Evolutionary conservation across 2,329 filamentous ascomycete species (phyloP).

Genomic region (Monosporascus sp.): DNA sequence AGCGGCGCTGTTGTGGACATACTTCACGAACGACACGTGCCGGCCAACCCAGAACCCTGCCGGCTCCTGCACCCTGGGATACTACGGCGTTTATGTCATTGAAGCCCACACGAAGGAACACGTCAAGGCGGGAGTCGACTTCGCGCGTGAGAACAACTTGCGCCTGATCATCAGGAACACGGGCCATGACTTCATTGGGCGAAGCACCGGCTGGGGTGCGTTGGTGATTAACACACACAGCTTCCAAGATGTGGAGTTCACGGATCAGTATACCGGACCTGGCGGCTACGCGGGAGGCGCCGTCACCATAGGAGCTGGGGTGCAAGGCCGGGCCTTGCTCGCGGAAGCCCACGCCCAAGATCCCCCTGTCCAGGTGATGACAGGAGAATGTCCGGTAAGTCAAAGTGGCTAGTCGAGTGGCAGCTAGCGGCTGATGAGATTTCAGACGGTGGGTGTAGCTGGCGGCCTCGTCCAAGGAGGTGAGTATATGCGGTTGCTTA

Average conservation of each 20-base stretch:
- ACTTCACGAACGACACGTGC: constrained; percentile 39
- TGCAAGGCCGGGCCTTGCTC: constrained; percentile 42
- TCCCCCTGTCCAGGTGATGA: constrained; percentile 39
- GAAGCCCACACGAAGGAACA: constrained; percentile 23
- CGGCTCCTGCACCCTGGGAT: constrained; percentile 33
- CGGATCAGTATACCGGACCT: constrained; percentile 25
- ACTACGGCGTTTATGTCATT: constrained; percentile 33
- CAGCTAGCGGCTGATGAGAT: constrained; percentile 2
- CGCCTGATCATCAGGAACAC: constrained; percentile 53
- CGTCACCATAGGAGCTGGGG: constrained; percentile 48
- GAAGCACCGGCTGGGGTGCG: constrained; percentile 57
- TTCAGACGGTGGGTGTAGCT: constrained; percentile 50
- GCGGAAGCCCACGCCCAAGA: constrained; percentile 34
- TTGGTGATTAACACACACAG: constrained; percentile 53
- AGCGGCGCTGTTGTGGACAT: constrained; percentile 34
- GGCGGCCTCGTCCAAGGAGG: constrained; percentile 60
- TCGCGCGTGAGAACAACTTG: constrained; percentile 43
- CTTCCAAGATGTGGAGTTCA: constrained; percentile 43
- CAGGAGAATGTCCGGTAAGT: constrained; percentile 46
- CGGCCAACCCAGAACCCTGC: constrained; percentile 28
- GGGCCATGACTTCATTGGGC: constrained; percentile 54
- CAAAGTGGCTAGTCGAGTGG: constrained; percentile 1
- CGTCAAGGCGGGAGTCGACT: constrained; percentile 28
- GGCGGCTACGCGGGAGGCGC: constrained; percentile 41
- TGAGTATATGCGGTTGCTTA: not conserved